Evolutionary conservation across 306 rosid species (phyloP).

Genomic region (Begonia masoniana): DNA sequence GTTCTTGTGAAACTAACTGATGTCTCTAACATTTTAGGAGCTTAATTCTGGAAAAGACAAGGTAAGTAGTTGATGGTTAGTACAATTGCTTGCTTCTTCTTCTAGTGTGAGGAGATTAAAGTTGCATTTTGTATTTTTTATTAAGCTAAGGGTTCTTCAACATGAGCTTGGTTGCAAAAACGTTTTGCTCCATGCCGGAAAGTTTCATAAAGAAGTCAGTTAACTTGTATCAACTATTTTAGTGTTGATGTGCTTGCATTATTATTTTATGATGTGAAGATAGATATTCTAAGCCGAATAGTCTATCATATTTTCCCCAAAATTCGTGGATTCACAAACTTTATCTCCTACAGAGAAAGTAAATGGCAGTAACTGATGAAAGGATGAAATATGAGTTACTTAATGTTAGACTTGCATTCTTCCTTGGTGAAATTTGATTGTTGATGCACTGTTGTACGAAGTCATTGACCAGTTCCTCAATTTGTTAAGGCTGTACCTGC

Average conservation of each 20-base stretch:
- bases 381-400: constrained; percentile 26
- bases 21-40: constrained; percentile 43
- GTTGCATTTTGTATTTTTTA: constrained; percentile 8
- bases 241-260: not conserved
- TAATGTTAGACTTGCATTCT: not conserved
- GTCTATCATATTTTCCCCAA: not conserved
- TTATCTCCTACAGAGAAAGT: constrained; percentile 21
- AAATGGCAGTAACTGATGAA: constrained; percentile 16
- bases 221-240: constrained; percentile 6
- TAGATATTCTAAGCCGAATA: not conserved
- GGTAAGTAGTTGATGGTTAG: constrained; percentile 40
- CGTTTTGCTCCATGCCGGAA: constrained; percentile 37
- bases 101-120: not conserved
- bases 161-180: constrained; percentile 68
- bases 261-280: constrained; percentile 7
- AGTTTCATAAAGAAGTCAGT: constrained; percentile 40
- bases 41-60: constrained; percentile 51
- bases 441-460: constrained; percentile 6
- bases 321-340: constrained; percentile 10
- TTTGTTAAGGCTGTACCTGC: constrained; percentile 23
- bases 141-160: constrained; percentile 56
- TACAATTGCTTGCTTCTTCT: not conserved
- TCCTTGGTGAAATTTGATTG: constrained; percentile 3
- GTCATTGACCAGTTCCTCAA: constrained; percentile 6
- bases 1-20: constrained; percentile 1